These are phyloP conservation scores for Arthroderma sp. DNA, from an alignment of 2,329 filamentous ascomycete species.

Conservation along the genomic window DNA sequence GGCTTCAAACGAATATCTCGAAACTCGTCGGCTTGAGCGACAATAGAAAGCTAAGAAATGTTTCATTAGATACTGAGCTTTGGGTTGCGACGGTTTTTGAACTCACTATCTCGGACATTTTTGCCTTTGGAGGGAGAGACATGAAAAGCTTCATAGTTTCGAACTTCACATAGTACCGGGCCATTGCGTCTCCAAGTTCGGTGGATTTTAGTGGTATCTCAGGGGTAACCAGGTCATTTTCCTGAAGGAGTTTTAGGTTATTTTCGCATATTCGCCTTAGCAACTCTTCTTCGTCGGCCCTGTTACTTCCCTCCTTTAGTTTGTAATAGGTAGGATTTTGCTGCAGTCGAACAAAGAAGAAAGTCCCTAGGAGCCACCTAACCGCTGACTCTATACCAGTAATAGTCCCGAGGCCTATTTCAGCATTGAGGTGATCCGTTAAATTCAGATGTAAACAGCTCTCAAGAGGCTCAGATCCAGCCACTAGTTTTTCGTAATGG, in stretches of 20 bases:
- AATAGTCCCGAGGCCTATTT: conserved; percentile 66
- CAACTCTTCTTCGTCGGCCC: conserved; percentile 46
- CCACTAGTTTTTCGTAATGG: conserved; percentile 61
- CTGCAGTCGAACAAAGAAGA: conserved; percentile 61
- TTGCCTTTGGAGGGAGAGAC: conserved; percentile 47
- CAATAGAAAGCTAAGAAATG: conserved; percentile 46
- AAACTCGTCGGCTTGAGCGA: conserved; percentile 62
- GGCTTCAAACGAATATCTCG: conserved; percentile 58
- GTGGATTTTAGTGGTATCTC: conserved; percentile 48
- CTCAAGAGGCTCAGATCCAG: conserved; percentile 61
- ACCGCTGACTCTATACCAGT: conserved; percentile 52
- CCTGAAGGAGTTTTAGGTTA: conserved; percentile 53
- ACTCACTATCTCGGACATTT: conserved; percentile 57
- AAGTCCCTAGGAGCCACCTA: conserved; percentile 64
- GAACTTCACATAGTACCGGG: conserved; percentile 67
- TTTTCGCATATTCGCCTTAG: conserved; percentile 60
- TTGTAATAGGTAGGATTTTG: conserved; percentile 61
- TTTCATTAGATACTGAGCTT: background rate
- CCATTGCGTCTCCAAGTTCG: conserved; percentile 68
- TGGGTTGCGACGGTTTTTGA: background rate
- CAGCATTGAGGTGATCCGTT: conserved; percentile 73
- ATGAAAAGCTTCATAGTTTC: conserved; percentile 65
- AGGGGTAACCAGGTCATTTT: conserved; percentile 45
- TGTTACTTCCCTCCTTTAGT: conserved; percentile 43
- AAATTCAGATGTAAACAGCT: conserved; percentile 68